Percentiles rank a stretch among this genome's conserved stretches.
Conservation (phyloP, 169 alveolate genomes). For the Theileria parva region DNA sequence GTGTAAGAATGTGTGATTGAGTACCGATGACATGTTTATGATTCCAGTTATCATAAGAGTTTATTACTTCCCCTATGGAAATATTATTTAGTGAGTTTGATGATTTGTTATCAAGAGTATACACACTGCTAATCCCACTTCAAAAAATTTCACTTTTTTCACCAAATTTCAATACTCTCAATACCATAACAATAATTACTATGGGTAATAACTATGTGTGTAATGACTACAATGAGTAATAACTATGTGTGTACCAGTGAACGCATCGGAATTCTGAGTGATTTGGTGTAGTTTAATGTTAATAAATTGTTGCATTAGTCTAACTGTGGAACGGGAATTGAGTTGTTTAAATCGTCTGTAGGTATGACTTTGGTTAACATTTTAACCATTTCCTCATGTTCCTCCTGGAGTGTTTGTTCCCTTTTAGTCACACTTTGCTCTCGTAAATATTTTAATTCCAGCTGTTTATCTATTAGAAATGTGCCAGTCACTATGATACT, state of each 20-base stretch:
- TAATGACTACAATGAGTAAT: too few relatives aligned
- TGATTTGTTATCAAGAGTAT: too few relatives aligned
- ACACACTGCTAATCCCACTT: too few relatives aligned
- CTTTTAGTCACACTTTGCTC: conserved; percentile 62
- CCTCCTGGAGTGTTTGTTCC: conserved; percentile 68
- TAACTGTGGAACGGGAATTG: conserved; percentile 68
- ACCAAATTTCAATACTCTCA: too few relatives aligned
- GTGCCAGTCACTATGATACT: conserved; percentile 67
- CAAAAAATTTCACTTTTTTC: too few relatives aligned
- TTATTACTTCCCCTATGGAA: conserved; percentile 2
- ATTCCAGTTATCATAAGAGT: conserved; percentile 32
- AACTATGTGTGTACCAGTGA: too few relatives aligned
- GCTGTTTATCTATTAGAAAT: conserved; percentile 67
- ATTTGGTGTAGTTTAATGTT: too few relatives aligned
- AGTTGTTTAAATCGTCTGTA: conserved; percentile 67
- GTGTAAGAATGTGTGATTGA: too few relatives aligned
- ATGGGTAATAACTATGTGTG: too few relatives aligned
- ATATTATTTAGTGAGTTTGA: neutral
- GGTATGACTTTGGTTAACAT: conserved; percentile 62
- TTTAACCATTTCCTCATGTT: conserved; percentile 68
- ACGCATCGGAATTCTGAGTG: too few relatives aligned
- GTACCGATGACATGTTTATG: conserved; percentile 44
- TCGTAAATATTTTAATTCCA: conserved; percentile 59
- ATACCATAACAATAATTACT: too few relatives aligned
- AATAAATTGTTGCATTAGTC: conserved; percentile 13